Conservation (phyloP, 371 early-diverging fungal genomes). For the Thermomucor indicae-seudaticae region DNA sequence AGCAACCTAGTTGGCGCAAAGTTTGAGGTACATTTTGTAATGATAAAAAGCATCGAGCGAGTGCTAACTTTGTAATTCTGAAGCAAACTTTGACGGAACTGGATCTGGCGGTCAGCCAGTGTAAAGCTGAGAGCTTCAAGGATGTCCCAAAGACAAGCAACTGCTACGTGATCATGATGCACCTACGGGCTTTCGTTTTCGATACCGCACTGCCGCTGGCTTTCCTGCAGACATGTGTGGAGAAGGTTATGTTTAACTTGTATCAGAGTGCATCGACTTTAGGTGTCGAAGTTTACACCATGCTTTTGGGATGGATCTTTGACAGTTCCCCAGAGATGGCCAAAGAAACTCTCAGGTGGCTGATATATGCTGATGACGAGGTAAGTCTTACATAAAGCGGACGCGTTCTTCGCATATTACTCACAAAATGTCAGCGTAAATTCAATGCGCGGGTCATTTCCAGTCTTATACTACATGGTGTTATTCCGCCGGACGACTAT, state of each 20-base stretch:
- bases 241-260: slow-evolving; percentile 78
- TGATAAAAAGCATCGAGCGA: slow-evolving; percentile 11
- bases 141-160: slow-evolving; percentile 78
- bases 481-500: slow-evolving; percentile 77
- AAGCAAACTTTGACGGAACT: slow-evolving; percentile 67
- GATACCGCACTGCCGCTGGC: slow-evolving; percentile 68
- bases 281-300: slow-evolving; percentile 76
- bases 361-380: slow-evolving; percentile 91
- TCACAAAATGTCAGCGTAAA: slow-evolving; percentile 52
- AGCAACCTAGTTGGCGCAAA: background rate
- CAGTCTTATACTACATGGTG: slow-evolving; percentile 68
- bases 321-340: slow-evolving; percentile 71
- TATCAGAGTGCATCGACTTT: slow-evolving; percentile 72
- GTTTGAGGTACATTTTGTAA: slow-evolving; percentile 11
- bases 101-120: slow-evolving; percentile 51
- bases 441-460: slow-evolving; percentile 77
- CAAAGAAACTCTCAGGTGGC: slow-evolving; percentile 86
- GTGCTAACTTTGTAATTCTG: slow-evolving; percentile 54
- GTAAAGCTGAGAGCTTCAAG: slow-evolving; percentile 43
- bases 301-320: slow-evolving; percentile 76
- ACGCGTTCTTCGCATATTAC: background rate
- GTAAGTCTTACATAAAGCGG: slow-evolving; percentile 4
- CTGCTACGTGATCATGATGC: slow-evolving; percentile 64
- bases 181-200: slow-evolving; percentile 63
- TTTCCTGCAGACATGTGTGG: slow-evolving; percentile 70